Evolutionary conservation across 2,329 filamentous ascomycete genomes (phyloP).

Genomic region (Uncinocarpus reesii): DNA sequence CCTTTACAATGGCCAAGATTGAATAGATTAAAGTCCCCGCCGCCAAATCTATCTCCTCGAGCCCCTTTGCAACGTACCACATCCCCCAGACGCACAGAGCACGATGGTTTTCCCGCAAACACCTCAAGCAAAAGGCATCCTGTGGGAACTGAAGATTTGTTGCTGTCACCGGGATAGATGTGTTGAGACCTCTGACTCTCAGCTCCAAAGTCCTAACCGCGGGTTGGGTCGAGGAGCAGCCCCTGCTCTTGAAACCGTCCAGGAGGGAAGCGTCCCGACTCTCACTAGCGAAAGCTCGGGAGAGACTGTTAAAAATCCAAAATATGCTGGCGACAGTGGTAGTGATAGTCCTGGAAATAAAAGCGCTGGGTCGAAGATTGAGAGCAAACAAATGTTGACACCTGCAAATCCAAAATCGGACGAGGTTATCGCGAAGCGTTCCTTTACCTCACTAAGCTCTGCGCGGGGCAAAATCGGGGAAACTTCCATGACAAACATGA

Average conservation of each 20-base stretch:
- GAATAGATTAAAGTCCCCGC: slow-evolving; percentile 66
- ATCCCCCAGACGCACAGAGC: slow-evolving; percentile 33
- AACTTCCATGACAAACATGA: slow-evolving; percentile 80
- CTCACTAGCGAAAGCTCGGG: slow-evolving; percentile 43
- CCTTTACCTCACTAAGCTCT: slow-evolving; percentile 54
- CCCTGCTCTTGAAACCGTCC: slow-evolving; percentile 73
- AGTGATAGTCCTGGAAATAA: slow-evolving; percentile 42
- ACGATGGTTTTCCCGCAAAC: slow-evolving; percentile 38
- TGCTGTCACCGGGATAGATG: slow-evolving; percentile 3
- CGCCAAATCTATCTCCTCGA: slow-evolving; percentile 38
- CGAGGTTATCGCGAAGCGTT: slow-evolving; percentile 52
- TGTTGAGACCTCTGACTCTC: slow-evolving; percentile 12
- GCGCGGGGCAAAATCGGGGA: slow-evolving; percentile 60
- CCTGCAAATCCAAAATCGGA: slow-evolving; percentile 39
- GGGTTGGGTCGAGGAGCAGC: slow-evolving; percentile 51
- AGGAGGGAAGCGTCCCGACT: slow-evolving; percentile 72
- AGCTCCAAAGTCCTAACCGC: slow-evolving; percentile 30
- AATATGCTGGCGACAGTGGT: slow-evolving; percentile 49
- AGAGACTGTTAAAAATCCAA: slow-evolving; percentile 22
- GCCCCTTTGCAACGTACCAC: slow-evolving; percentile 28
- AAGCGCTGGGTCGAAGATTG: slow-evolving; percentile 21
- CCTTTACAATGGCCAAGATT: slow-evolving; percentile 66
- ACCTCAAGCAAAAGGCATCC: slow-evolving; percentile 45
- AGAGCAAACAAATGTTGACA: slow-evolving; percentile 24
- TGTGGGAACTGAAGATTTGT: neutral